phyloP scores from a whole-genome alignment of 139 green algal genomes.

The Trebouxia sp. region DNA sequence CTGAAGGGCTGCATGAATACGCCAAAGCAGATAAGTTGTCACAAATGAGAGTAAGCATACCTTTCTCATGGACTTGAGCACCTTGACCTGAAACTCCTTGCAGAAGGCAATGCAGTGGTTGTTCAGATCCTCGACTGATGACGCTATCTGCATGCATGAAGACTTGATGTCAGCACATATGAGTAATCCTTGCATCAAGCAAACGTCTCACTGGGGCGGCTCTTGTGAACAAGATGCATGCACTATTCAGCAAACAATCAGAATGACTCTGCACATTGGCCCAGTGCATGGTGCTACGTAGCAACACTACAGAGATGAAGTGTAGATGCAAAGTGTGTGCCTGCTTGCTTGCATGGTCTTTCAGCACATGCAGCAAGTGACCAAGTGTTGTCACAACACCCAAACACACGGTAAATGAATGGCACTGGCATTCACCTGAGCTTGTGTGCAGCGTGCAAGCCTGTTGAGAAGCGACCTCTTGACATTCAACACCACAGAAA shows the following conservation, averaged over 20 bases:
- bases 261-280: no score
- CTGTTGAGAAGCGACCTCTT: slow-evolving; percentile 72
- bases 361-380: no score
- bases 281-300: no score
- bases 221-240: no score
- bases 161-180: background rate
- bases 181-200: background rate
- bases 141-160: slow-evolving; percentile 43
- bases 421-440: slow-evolving; percentile 52
- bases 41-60: background rate
- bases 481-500: slow-evolving; percentile 72
- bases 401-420: background rate
- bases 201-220: no score
- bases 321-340: no score
- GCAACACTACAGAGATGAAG: no score
- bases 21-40: no score
- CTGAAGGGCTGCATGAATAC: no score
- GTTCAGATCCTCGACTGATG: slow-evolving; percentile 56
- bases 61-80: slow-evolving; percentile 22
- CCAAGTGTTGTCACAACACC: no score
- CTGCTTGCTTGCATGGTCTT: no score
- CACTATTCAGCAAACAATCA: no score
- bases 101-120: slow-evolving; percentile 55
- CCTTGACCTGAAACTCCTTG: slow-evolving; percentile 65
- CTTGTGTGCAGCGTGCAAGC: slow-evolving; percentile 64